These are phyloP conservation scores for Jatropha curcas DNA, from an alignment of 345 rosid species.

Conservation along the genomic window DNA sequence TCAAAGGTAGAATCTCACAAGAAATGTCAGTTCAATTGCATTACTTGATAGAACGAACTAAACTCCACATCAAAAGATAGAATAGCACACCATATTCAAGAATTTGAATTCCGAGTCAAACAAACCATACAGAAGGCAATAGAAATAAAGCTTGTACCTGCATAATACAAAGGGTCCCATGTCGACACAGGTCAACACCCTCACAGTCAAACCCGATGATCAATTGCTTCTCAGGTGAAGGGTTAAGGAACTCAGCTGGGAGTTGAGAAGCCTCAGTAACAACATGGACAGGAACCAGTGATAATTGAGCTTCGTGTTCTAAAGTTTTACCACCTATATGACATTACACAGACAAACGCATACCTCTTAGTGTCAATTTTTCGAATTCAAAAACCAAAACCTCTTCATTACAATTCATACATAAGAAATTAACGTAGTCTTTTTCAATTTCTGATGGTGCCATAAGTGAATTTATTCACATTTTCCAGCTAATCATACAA, in stretches of 20 bases:
- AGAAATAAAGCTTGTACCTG: constrained; percentile 55
- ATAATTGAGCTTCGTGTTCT: constrained; percentile 41
- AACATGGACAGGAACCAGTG: constrained; percentile 58
- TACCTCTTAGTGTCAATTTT: neutral
- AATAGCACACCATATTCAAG: neutral
- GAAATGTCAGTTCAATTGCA: neutral
- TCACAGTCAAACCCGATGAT: constrained; percentile 92
- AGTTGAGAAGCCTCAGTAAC: constrained; percentile 74
- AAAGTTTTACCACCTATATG: constrained; percentile 45
- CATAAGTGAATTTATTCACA: neutral
- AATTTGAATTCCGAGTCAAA: neutral
- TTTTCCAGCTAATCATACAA: constrained; percentile 14
- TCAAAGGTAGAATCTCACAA: neutral
- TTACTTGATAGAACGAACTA: too few relatives aligned
- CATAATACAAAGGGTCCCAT: constrained; percentile 85
- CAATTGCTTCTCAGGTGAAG: constrained; percentile 55
- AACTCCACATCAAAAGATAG: neutral
- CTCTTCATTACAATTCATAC: neutral
- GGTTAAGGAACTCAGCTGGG: constrained; percentile 75
- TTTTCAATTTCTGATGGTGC: constrained; percentile 1
- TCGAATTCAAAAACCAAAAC: neutral
- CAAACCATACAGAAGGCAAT: too few relatives aligned
- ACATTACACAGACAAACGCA: neutral
- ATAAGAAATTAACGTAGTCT: neutral
- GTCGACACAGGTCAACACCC: constrained; percentile 84